Percentiles rank a stretch among this genome's conserved stretches.
These are phyloP conservation scores for Tolypocladium guangdongense DNA, from an alignment of 2,329 filamentous ascomycete species.

Conservation along the genomic window DNA sequence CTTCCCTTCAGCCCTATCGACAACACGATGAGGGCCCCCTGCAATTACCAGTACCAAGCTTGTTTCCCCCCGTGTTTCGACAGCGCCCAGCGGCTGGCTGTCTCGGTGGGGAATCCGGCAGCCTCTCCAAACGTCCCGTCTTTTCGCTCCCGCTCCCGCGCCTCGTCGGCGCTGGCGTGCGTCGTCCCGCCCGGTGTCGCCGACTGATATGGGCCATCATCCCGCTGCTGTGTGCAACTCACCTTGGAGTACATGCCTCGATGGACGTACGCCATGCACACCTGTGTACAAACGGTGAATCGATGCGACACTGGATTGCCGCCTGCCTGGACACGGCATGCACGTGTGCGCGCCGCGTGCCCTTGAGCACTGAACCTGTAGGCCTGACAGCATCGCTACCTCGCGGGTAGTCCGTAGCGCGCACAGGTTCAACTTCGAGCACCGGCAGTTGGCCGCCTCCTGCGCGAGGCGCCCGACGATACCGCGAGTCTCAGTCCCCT, in stretches of 20 bases:
- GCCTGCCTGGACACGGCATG: neutral
- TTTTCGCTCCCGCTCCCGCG: neutral
- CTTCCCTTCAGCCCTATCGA: conserved; percentile 9
- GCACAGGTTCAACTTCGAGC: neutral
- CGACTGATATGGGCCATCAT: neutral
- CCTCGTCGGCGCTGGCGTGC: neutral
- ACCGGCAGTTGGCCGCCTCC: neutral
- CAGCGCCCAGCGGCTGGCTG: neutral
- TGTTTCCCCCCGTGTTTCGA: neutral
- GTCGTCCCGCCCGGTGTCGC: conserved; percentile 2
- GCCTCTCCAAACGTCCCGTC: neutral
- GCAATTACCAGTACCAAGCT: neutral
- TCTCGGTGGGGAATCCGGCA: neutral
- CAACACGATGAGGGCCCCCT: neutral
- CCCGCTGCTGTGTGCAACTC: neutral
- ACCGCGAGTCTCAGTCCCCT: neutral
- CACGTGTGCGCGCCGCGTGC: neutral
- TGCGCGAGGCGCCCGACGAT: neutral
- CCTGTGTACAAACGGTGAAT: neutral
- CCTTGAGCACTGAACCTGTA: neutral
- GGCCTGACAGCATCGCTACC: neutral
- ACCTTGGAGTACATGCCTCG: neutral
- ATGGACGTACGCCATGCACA: neutral
- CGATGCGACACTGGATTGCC: neutral
- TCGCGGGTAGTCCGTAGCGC: neutral